A percentile compares a stretch with the other conserved stretches of the same genome.
phyloP scores from a whole-genome alignment of 257 asterid species.

The Solanum gandarillasii region DNA sequence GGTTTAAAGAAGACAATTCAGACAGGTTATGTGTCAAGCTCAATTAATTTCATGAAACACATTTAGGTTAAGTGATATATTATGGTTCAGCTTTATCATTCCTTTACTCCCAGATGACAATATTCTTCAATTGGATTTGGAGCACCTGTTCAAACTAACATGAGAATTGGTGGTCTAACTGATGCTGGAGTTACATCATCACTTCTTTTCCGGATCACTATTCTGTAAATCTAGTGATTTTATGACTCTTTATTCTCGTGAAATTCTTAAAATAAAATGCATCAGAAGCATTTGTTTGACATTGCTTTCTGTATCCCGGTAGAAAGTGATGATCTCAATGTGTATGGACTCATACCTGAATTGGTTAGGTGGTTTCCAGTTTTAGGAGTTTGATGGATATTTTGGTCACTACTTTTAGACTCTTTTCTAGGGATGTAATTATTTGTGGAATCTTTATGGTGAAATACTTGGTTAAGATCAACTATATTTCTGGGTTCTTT shows the following conservation, averaged over 20 bases:
- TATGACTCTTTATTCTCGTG: not conserved
- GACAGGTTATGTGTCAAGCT: conserved; percentile 42
- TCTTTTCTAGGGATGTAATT: not conserved
- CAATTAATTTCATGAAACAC: not conserved
- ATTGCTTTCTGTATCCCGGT: not conserved
- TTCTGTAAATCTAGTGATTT: not conserved
- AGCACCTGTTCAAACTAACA: conserved; percentile 63
- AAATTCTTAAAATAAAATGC: not conserved
- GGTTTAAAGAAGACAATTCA: conserved; percentile 76
- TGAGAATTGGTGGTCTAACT: conserved; percentile 48
- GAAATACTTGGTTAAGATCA: not conserved
- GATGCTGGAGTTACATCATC: conserved; percentile 13
- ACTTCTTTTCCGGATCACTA: not conserved
- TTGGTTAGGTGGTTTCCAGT: not conserved
- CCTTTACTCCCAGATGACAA: conserved; percentile 35
- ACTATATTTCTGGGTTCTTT: not conserved
- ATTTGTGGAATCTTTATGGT: not conserved
- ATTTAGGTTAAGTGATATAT: no score
- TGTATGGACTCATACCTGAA: not conserved
- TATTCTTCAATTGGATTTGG: conserved; percentile 92
- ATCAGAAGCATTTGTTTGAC: not conserved
- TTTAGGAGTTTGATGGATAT: not conserved
- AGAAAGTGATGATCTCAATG: not conserved
- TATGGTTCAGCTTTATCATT: no score
- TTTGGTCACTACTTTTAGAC: not conserved